phyloP scores from a whole-genome alignment of 345 rosid genomes.

The Citrus unshiu region DNA sequence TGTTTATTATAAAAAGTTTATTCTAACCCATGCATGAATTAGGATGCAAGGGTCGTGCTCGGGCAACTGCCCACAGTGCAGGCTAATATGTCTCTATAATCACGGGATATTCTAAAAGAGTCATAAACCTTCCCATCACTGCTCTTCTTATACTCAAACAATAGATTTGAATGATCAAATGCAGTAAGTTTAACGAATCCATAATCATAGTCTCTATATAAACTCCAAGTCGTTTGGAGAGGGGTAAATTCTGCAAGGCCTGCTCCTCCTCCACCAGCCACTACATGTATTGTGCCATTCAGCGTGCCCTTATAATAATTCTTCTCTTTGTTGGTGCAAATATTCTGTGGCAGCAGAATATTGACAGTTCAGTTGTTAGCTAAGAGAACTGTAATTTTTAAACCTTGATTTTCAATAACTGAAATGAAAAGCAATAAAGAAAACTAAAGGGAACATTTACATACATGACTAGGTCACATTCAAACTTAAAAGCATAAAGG shows the following conservation, averaged over 20 bases:
- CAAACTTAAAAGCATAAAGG: neutral
- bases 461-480: neutral
- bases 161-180: slow-evolving; percentile 45
- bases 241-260: slow-evolving; percentile 43
- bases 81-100: slow-evolving; percentile 50
- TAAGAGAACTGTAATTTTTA: neutral
- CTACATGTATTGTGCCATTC: slow-evolving; percentile 69
- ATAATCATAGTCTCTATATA: slow-evolving; percentile 44
- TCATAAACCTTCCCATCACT: slow-evolving; percentile 67
- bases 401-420: neutral
- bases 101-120: slow-evolving; percentile 51
- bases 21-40: neutral
- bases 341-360: slow-evolving; percentile 35
- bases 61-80: slow-evolving; percentile 59
- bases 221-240: slow-evolving; percentile 51
- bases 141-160: slow-evolving; percentile 72
- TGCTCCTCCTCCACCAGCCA: slow-evolving; percentile 79
- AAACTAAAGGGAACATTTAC: neutral
- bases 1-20: neutral
- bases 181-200: slow-evolving; percentile 59
- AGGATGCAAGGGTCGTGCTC: slow-evolving; percentile 52
- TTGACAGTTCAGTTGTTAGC: neutral
- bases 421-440: neutral
- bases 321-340: slow-evolving; percentile 54
- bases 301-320: slow-evolving; percentile 37